Evolutionary conservation across 2,329 filamentous ascomycete genomes (phyloP).

Genomic region (Penicillium psychrosexuale): DNA sequence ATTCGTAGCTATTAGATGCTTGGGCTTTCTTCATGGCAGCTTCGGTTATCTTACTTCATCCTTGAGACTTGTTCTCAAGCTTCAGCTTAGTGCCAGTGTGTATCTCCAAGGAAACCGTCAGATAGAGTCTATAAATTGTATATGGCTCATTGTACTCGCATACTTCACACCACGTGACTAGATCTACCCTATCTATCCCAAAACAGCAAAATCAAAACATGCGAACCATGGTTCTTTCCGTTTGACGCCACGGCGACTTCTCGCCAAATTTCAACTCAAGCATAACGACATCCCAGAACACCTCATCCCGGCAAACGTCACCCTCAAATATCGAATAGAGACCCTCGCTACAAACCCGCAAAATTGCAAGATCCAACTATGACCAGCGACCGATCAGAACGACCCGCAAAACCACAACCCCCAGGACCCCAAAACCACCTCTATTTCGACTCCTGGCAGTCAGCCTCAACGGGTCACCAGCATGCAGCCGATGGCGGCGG

Average conservation of each 20-base stretch:
- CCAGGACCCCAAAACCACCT: constrained; percentile 24
- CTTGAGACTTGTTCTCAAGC: too few relatives aligned
- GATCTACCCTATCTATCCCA: constrained; percentile 19
- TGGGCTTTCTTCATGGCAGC: too few relatives aligned
- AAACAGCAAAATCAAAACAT: constrained; percentile 26
- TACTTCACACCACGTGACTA: constrained; percentile 14
- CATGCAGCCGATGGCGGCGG: constrained; percentile 68
- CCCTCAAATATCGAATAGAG: not conserved
- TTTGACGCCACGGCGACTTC: constrained; percentile 10
- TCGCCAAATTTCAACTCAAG: not conserved
- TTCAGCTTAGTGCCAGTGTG: too few relatives aligned
- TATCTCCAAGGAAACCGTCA: too few relatives aligned
- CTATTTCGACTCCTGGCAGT: constrained; percentile 55
- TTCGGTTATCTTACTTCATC: too few relatives aligned
- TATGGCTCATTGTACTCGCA: not conserved
- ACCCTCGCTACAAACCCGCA: not conserved
- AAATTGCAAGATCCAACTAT: not conserved
- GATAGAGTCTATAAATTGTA: too few relatives aligned
- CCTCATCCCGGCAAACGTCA: not conserved
- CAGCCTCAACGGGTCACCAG: constrained; percentile 74
- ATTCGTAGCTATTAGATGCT: too few relatives aligned
- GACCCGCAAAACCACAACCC: not conserved
- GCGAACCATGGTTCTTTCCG: constrained; percentile 16
- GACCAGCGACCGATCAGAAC: not conserved
- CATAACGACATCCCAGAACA: not conserved